Base-by-base conservation (phyloP, 805 yeast genomes). In the Zygosaccharomyces pseudorouxii region DNA sequence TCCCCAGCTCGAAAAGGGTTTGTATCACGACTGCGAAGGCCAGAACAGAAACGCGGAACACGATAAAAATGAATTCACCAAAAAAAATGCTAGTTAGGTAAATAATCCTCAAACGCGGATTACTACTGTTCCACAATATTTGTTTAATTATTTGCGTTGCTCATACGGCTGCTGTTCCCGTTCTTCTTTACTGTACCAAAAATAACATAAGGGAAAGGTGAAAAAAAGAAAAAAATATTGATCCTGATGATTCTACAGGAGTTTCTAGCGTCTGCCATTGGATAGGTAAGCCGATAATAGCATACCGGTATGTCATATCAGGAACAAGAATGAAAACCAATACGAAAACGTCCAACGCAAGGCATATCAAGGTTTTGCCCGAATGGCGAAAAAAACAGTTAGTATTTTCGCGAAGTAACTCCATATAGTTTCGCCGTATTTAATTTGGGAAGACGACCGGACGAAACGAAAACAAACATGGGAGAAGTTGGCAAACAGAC, bases 61-160 rank as follows among this genome's bases (percentile, higher is more conserved):
- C 37, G 37, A 16, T 33, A 33, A 33, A 33, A 33, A 14, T 9
- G 19, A 33, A 33, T 30, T 28, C 27, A 23, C 36, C 44, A 29
- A 41, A 41, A 39, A 20, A 33, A 14, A 16, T 19, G 14, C 20
- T 3, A 14, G 37, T 18, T 8, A 33, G 19, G 36, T 41, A 41
- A 41, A 41, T 41, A 41, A 29, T 29, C 36, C 43, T 11, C 37
- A 41, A 41, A 41, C 44, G 44, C 44, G 44, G 44, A 19, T 29
- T 28, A 12, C 8, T 29, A 23, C 25, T 10, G 28, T 41, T n/a
- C 19, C 19, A 14, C 16, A 9, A 16, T 33, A 5, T 33, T 29
- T 1, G n/a, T 29, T 23, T 23, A 29, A 7, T 39, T 39, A 20
- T 30, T 28, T 28, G 23, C 36, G 11, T 18, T 19, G 44, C 44